Conservation (phyloP, 2,329 filamentous ascomycete species). For the Paracorniculantispora psalliotae region DNA sequence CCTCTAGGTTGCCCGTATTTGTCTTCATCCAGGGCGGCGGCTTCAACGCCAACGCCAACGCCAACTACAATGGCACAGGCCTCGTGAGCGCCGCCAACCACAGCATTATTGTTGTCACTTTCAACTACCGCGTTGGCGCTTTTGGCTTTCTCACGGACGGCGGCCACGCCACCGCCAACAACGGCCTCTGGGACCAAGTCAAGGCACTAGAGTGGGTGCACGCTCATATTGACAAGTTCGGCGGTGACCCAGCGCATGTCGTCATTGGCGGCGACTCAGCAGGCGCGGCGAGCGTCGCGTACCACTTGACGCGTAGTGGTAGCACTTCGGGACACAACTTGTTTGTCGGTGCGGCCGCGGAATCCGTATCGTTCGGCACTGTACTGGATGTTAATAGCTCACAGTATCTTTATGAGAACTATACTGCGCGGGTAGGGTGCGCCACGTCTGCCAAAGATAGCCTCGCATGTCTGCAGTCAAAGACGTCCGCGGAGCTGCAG, state of each 20-base stretch:
- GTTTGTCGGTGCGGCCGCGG: conserved; percentile 38
- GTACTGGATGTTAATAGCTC: conserved; percentile 41
- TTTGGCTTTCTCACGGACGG: conserved; percentile 58
- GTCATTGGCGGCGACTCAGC: conserved; percentile 57
- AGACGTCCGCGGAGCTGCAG: conserved; percentile 31
- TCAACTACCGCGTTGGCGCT: conserved; percentile 59
- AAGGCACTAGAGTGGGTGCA: conserved; percentile 57
- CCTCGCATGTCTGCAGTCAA: conserved; percentile 36
- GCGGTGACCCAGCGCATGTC: conserved; percentile 54
- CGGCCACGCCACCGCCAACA: conserved; percentile 44
- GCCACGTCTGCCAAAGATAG: conserved; percentile 31
- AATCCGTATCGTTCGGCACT: conserved; percentile 47
- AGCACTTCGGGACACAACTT: conserved; percentile 39
- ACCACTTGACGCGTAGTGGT: conserved; percentile 44
- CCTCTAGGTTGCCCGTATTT: conserved; percentile 32
- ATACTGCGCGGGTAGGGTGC: conserved; percentile 29
- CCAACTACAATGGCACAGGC: conserved; percentile 45
- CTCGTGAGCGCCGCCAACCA: conserved; percentile 39
- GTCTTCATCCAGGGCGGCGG: conserved; percentile 41
- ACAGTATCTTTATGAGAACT: conserved; percentile 28
- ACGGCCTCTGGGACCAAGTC: conserved; percentile 59
- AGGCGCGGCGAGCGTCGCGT: conserved; percentile 52
- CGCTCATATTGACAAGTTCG: conserved; percentile 52
- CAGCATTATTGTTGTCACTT: conserved; percentile 52
- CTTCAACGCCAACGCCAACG: conserved; percentile 43